Evolutionary conservation across 768 basidiomycete species (phyloP), one percentile per base, ranked within the genome.

Genomic region (Roridomyces roridus): DNA sequence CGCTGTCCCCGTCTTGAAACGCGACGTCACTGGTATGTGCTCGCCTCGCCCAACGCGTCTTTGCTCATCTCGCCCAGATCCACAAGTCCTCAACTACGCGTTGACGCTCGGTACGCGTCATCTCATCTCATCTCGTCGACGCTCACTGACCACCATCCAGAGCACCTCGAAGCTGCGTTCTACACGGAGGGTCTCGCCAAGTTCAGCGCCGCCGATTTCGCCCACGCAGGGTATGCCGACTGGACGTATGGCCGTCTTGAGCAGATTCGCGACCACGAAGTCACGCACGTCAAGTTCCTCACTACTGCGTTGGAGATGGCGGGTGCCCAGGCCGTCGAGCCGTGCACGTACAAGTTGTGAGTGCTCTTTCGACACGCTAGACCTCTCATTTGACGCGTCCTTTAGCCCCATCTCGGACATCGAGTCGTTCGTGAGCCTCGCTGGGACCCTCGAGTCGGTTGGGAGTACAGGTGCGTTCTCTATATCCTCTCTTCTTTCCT

Each of bases 191-290:
- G 70, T 0, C 73, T 88, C 20, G 67, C 59, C 25, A 76, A 80
- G 56, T 85, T 80, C 71, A 69, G 75, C 46, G 68, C 70, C 11
- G 60, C 74, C 26, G 82, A 74, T 46, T 88, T 85, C 68, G 61
- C 62, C 35, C 62, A 70, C 4, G 78, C 77, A 8, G 86, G 82
- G 2, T 83, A 81, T 63, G 73, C 76, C 42, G 40, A 72, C 44
- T 83, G 77, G 75, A 80, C 82, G 40, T 76, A 81, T 46, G 77
- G 72, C 3, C 78, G 84, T 10, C 78, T 85, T 61, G 62, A 69
- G 21, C 79, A 89, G 67, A 83, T 89, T 51, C 68, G 69, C n/a
- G 69, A 73, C 28, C 86, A 89, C 67, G 86, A 88, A 64, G 46
- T 65, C 26, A 69, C 71, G 7, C 88, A 91, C 55, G 76, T 77